Evolutionary conservation across 1,284 basidiomycete genomes (phyloP).

Genomic region (Kwoniella shivajii): DNA sequence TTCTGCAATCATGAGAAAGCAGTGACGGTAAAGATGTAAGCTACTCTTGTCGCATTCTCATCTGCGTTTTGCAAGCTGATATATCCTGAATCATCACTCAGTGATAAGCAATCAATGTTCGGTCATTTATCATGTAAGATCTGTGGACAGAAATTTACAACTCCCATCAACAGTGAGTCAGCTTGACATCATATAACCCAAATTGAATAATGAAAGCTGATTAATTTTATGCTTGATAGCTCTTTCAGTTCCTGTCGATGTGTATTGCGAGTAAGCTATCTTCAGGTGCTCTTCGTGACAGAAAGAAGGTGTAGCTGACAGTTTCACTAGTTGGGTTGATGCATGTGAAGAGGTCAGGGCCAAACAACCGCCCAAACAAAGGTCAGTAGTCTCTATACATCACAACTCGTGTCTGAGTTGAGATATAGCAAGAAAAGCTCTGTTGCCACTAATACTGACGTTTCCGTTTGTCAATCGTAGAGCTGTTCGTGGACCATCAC

Average conservation of each 20-base stretch:
- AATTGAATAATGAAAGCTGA: constrained; percentile 2
- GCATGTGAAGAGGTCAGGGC: constrained; percentile 48
- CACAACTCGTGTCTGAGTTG: constrained; percentile 11
- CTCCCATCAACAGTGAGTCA: constrained; percentile 48
- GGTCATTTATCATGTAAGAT: constrained; percentile 45
- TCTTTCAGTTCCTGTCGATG: constrained; percentile 48
- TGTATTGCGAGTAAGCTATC: constrained; percentile 49
- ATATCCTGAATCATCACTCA: constrained; percentile 3
- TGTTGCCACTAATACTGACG: constrained; percentile 19
- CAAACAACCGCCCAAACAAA: constrained; percentile 39
- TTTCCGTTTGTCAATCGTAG: constrained; percentile 9
- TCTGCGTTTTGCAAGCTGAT: background rate
- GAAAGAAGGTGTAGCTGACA: constrained; percentile 6
- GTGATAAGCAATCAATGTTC: constrained; percentile 47
- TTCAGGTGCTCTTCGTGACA: background rate
- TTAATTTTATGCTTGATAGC: constrained; percentile 20
- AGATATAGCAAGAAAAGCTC: constrained; percentile 16
- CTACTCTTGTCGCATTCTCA: background rate
- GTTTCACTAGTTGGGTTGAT: constrained; percentile 47
- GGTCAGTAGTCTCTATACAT: constrained; percentile 18
- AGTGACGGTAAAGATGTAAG: constrained; percentile 46
- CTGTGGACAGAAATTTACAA: constrained; percentile 44
- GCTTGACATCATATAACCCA: background rate
- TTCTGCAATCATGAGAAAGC: constrained; percentile 53
- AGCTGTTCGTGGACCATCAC: constrained; percentile 26